phyloP scores from a whole-genome alignment of 768 basidiomycete species.

The Agaricus bisporus region DNA sequence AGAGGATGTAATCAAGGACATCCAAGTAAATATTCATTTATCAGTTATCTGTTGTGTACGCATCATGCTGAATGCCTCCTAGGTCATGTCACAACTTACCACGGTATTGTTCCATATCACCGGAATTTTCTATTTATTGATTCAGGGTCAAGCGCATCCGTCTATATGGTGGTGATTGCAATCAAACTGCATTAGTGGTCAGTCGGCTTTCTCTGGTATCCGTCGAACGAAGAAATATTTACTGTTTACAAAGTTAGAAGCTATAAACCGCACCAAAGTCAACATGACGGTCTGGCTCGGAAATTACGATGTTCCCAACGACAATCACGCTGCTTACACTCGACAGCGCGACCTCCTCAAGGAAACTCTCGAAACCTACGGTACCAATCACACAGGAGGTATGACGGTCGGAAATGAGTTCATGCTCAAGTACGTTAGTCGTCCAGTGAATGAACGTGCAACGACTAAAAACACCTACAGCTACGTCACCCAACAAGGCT shows the following conservation, averaged over 20 bases:
- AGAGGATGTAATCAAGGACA: conserved; percentile 57
- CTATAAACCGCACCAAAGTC: conserved; percentile 86
- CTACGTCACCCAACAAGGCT: conserved; percentile 47
- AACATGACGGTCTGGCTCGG: conserved; percentile 77
- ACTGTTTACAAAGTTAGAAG: conserved; percentile 52
- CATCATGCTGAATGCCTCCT: background rate
- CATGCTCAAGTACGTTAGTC: conserved; percentile 61
- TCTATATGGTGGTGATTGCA: conserved; percentile 85
- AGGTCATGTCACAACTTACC: conserved; percentile 85
- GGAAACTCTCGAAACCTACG: conserved; percentile 69
- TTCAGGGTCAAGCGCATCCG: conserved; percentile 49
- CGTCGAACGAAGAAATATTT: background rate
- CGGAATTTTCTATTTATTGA: background rate
- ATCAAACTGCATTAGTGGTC: conserved; percentile 71
- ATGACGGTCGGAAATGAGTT: conserved; percentile 92
- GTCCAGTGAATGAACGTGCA: background rate
- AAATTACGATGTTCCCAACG: conserved; percentile 58
- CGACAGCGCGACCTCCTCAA: conserved; percentile 69
- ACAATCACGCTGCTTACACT: conserved; percentile 61
- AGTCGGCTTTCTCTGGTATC: conserved; percentile 14
- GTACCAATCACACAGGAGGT: conserved; percentile 68
- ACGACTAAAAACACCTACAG: conserved; percentile 26
- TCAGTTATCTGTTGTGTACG: background rate
- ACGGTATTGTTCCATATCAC: conserved; percentile 30
- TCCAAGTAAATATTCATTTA: conserved; percentile 43